Base-by-base conservation (phyloP, 1,284 basidiomycete genomes). In the Sanguinoderma infundibulare region DNA sequence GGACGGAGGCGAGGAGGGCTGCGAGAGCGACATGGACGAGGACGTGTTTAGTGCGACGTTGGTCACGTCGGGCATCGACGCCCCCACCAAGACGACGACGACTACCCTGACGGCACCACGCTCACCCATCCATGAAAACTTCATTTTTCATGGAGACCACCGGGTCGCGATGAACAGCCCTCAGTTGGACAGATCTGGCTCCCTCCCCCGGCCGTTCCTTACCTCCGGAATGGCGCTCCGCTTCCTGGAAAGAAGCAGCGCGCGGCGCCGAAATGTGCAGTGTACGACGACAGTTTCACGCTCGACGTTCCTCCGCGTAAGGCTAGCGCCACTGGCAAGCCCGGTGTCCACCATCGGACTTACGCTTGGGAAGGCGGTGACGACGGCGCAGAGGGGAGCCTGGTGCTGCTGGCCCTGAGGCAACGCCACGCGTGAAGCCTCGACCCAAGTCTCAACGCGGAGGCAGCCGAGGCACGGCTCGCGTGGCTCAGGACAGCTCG, bases 1-100 rank as follows among this genome's bases (percentile, higher is more conserved):
- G 36, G 78, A 79, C 26, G 79, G 72, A 36, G 71, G 71, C 24
- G 75, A 89, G 59, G 84, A 87, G 62, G 82, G 83, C 53, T 87
- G 89, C 66, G 76, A 78, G 54, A 77, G 74, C 42, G 72, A 78
- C 55, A 76, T 80, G 36, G 78, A 79, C 24, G 81, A 74, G 42
- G 73, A 73, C 34, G 82, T 83, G 55, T 88, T 90, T 67, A 80
- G 90, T 60, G 75, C 84, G 36, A 91, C 90, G 0, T 75, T 91
- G 61, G 83, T 79, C 59, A 91, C 90, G 6, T 89, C 90, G 10
- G 69, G 78, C 30, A 12, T 15, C 60, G 55, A 20, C 60, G 60
- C 28, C 24, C 15, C 2, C 20, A 55, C 26, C 34, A 42, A 22
- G 75, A 78, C 53, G 77, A 73, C 40, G 72, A 78, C 51, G 85